phyloP scores from a whole-genome alignment of 2,329 filamentous ascomycete species.

The Clonostachys chloroleuca region DNA sequence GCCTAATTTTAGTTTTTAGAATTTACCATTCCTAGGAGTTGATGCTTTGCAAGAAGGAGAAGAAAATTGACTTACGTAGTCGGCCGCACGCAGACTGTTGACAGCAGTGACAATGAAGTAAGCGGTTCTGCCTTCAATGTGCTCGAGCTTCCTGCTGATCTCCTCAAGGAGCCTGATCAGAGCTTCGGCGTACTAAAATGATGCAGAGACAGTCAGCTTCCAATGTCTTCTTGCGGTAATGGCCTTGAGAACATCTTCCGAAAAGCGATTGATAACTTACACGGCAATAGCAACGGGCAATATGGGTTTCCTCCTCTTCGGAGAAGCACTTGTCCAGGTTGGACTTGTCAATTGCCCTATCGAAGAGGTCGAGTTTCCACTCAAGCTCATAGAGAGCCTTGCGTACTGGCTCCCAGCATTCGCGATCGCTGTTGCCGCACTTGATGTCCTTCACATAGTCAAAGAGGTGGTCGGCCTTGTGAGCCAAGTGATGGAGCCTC shows the following conservation, averaged over 20 bases:
- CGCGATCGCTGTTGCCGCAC: slow-evolving; percentile 9
- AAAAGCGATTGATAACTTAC: slow-evolving; percentile 6
- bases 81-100: slow-evolving; percentile 18
- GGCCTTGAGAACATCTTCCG: not conserved
- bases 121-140: slow-evolving; percentile 17
- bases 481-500: slow-evolving; percentile 12
- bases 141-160: slow-evolving; percentile 13
- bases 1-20: slow-evolving; percentile 8
- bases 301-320: slow-evolving; percentile 12
- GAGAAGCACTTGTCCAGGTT: slow-evolving; percentile 14
- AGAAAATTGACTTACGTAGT: slow-evolving; percentile 10
- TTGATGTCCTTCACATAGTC: slow-evolving; percentile 9
- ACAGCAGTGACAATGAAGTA: slow-evolving; percentile 17
- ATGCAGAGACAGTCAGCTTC: not conserved
- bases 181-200: slow-evolving; percentile 16
- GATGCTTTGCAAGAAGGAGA: not conserved
- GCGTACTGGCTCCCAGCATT: slow-evolving; percentile 16
- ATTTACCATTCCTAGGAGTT: not conserved
- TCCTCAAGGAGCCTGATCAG: slow-evolving; percentile 16
- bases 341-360: slow-evolving; percentile 16
- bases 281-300: slow-evolving; percentile 16
- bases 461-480: slow-evolving; percentile 13
- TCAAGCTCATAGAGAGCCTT: slow-evolving; percentile 16
- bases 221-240: not conserved
- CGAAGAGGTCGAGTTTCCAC: slow-evolving; percentile 16